A percentile compares a stretch with the other conserved stretches of the same genome.
Conservation (phyloP, 1,139 yeast species). For the Geotrichum phurueaensis region DNA sequence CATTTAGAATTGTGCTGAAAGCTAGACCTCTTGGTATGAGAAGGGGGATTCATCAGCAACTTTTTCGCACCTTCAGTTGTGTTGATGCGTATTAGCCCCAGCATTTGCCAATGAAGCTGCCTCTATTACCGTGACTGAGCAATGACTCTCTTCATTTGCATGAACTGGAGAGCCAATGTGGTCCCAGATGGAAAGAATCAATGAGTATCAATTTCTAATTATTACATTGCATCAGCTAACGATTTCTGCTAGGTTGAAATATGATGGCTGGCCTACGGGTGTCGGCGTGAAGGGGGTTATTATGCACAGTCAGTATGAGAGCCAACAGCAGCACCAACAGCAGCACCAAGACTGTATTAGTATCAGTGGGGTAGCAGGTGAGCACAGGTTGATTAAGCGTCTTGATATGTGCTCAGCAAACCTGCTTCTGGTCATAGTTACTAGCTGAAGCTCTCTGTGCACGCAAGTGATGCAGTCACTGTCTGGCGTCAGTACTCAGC, state of each 20-base stretch:
- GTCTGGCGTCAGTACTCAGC: not conserved
- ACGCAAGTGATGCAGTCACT: not conserved
- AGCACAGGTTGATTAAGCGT: too few species aligned
- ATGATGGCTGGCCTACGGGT: not conserved
- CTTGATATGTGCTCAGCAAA: too few species aligned
- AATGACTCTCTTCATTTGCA: not conserved
- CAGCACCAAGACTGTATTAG: not conserved
- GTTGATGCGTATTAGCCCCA: too few species aligned
- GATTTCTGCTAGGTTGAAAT: not conserved
- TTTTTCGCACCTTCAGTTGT: too few species aligned
- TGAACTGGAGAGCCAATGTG: not conserved
- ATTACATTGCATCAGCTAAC: not conserved
- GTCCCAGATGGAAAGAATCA: not conserved
- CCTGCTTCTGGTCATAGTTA: too few species aligned
- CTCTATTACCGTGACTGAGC: not conserved
- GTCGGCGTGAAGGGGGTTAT: not conserved
- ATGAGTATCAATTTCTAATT: not conserved
- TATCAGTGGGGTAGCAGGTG: not conserved
- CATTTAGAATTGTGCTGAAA: too few species aligned
- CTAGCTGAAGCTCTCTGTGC: too few species aligned
- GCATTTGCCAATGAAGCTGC: too few species aligned
- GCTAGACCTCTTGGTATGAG: too few species aligned
- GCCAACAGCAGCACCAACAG: too few species aligned
- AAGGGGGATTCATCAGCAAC: too few species aligned
- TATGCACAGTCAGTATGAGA: not conserved